Evolutionary conservation across 495 filamentous ascomycete species (phyloP), one percentile per base, ranked within the genome.

Genomic region (Talaromyces liani): DNA sequence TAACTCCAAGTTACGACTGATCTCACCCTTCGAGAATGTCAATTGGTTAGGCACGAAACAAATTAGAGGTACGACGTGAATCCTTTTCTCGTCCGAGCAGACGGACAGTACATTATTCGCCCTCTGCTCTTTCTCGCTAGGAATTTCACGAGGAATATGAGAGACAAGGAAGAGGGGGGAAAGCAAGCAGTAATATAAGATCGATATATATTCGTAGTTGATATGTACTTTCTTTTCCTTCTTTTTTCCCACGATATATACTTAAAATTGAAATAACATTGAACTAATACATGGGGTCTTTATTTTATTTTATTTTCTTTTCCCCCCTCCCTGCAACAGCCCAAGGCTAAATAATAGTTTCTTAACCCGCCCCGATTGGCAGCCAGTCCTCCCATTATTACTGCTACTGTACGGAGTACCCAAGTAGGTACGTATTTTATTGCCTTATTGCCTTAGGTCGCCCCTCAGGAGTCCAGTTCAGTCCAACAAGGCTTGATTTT

Each of bases 1-100:
- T 58, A 58, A 25, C 8, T 58, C 27, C 14, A 58, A 36, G 8
- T n/a, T 58, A 58, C 56, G 6, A 36, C 16, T 20, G 27, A 34
- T 20, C 27, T 36, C 29, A 31, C 16, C 24, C 27, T 36, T 33
- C 14, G 3, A 36, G 56, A 36, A 14, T 36, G 56, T 18, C 56
- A 58, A 58, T 58, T 58, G 56, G 56, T 58, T 58, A 58, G 56
- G 56, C 56, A 58, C 56, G 29, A 18, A 58, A n/a, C 27, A 22
- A 56, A 56, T 25, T 9, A 56, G 27, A 14, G 10, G 9, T 27
- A 25, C 20, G 53, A 9, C 14, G 22, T 29, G 53, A 27, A 29
- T 25, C 16, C 53, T 16, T 27, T 29, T 16, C 24, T 56, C 9
- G 27, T 29, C 22, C 6, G 27, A 27, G 53, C 20, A 56, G 53